phyloP scores from a whole-genome alignment of 2,329 filamentous ascomycete species.

The Aspergillus puulaauensis region DNA sequence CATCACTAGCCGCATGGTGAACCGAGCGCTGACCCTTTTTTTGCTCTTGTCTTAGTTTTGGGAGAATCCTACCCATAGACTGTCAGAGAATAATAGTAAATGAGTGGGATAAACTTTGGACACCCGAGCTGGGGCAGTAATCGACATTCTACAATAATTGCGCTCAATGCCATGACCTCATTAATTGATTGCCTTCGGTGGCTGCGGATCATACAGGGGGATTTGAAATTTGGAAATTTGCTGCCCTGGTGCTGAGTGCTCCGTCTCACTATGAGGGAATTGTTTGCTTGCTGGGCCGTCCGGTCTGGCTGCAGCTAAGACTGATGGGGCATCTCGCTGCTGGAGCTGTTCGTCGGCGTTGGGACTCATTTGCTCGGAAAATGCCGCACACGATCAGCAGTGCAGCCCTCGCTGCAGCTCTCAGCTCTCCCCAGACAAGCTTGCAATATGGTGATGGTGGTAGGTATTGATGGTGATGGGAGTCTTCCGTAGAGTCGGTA shows the following conservation, averaged over 20 bases:
- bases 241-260: neutral
- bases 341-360: neutral
- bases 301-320: conserved; percentile 15
- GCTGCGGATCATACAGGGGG: neutral
- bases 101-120: neutral
- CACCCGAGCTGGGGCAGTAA: neutral
- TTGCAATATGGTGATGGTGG: neutral
- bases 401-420: neutral
- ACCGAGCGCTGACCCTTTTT: conserved; percentile 9
- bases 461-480: neutral
- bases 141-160: neutral
- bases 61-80: neutral
- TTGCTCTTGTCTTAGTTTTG: neutral
- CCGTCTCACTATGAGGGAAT: conserved; percentile 22
- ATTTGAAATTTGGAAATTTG: neutral
- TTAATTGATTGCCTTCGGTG: neutral
- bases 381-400: conserved; percentile 3
- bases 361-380: conserved; percentile 5
- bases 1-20: conserved; percentile 16
- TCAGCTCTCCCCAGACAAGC: neutral
- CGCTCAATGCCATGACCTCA: neutral
- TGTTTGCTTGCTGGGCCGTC: conserved; percentile 17
- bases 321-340: conserved; percentile 18
- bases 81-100: neutral
- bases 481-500: neutral